phyloP scores from a whole-genome alignment of 2,329 filamentous ascomycete species.

The Talaromyces rugulosus region DNA sequence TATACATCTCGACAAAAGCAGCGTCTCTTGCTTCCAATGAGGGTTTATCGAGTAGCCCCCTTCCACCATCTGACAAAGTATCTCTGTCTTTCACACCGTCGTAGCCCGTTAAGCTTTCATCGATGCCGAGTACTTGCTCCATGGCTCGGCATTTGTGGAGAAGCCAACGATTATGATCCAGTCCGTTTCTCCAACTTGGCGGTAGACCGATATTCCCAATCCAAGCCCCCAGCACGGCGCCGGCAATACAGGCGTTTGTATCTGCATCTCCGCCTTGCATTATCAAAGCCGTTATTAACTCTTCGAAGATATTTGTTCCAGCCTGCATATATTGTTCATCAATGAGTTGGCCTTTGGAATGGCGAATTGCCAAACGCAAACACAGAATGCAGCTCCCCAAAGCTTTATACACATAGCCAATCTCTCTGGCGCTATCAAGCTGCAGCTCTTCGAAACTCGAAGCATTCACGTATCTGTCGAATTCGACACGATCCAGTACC shows the following conservation, averaged over 20 bases:
- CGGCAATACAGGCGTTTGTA: conserved; percentile 52
- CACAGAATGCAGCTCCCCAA: conserved; percentile 47
- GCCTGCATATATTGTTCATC: conserved; percentile 4
- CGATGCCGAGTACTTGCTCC: neutral
- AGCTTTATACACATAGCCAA: conserved; percentile 54
- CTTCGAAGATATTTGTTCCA: conserved; percentile 36
- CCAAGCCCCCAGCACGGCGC: conserved; percentile 47
- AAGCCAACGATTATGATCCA: neutral
- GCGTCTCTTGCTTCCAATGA: neutral
- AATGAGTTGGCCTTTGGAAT: conserved; percentile 11
- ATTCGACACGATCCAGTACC: conserved; percentile 39
- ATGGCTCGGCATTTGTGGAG: neutral
- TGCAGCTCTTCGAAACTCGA: conserved; percentile 36
- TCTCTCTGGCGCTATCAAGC: conserved; percentile 43
- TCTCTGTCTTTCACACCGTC: neutral
- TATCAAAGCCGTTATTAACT: conserved; percentile 45
- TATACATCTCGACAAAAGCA: neutral
- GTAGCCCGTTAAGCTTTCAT: neutral
- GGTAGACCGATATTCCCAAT: conserved; percentile 47
- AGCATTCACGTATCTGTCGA: conserved; percentile 38
- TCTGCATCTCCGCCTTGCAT: conserved; percentile 54
- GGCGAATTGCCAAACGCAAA: conserved; percentile 43
- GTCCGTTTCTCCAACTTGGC: conserved; percentile 45
- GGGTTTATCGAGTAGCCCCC: neutral
- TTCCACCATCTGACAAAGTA: neutral